Evolutionary conservation across 169 alveolate genomes (phyloP), one percentile per base, ranked within the genome.

Genomic region (Plasmodium yoelii): DNA sequence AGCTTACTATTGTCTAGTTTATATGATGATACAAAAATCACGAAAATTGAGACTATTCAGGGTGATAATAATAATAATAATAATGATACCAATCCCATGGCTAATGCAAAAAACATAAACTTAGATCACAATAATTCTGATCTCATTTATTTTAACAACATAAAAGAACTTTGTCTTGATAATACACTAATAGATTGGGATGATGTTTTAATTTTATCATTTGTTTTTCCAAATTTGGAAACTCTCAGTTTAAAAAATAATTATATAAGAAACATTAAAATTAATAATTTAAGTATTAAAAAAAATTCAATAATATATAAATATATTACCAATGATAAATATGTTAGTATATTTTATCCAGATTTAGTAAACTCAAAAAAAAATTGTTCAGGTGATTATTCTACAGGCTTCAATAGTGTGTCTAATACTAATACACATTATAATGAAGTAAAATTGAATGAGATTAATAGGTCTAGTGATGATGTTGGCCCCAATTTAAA

Each of bases 201-300:
- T 18, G 90, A 82, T 22, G 84, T 82, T 4, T 47, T 82, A 47
- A 22, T 39, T 67, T 19, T 82, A 57, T 82, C 90, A 7, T 82
- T 82, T 24, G 60, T 82, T 46, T 82, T 82, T 39, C 90, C 90
- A 13, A 67, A 67, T 59, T n/a, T 82, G 47, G 90, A 82, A 56
- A 67, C 22, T 12, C 49, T 82, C 4, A 82, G 90, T 60, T 55
- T 82, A 49, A 82, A 82, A 56, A 82, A 55, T 34, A 82, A 82
- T 71, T 82, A 82, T 71, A 56, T 82, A 61, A 82, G 70, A 9
- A 65, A 60, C 5, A 82, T 82, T 8, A 56, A 46, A 34, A 65
- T 82, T 24, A 82, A 47, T 47, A 60, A 82, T 22, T 18, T 67
- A 24, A 26, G 56, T 19, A 26, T 67, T 19, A 24, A 19, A 12